Evolutionary conservation across 1,284 basidiomycete genomes (phyloP), one percentile per base, ranked within the genome.

Genomic region (Singerocomus inundabilis): DNA sequence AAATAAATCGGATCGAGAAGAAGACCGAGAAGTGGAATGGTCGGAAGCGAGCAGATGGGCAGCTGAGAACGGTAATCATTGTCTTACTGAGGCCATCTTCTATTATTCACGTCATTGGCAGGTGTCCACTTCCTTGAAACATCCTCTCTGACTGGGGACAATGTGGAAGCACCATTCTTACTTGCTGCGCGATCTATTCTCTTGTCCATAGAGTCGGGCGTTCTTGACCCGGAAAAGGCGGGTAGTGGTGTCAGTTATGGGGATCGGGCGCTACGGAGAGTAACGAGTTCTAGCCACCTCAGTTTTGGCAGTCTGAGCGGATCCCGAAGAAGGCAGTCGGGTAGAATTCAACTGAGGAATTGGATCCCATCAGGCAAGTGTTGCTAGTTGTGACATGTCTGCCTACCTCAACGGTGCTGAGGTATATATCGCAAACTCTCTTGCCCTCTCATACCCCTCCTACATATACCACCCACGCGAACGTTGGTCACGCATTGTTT

Each of bases 181-280:
- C 80, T 98, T 26, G 88, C 92, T 13, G 91, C 94, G 18, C 83
- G 93, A 34, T 87, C 91, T 1, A 94, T 99, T 57, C 76, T 99
- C 26, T 79, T 94, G n/a, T 84, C 91, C 5, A 95, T 99, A 63
- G 95, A 98, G 69, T 87, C 88, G 10, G 96, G 96, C 13, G 77
- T 79, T 15, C 77, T 98, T 35, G 93, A 98, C 69, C 96, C 96
- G 24, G 94, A 98, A 70, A 88, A 89, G 62, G 82, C 91, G 13
- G 94, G 93, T 0, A 93, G 91, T 49, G 96, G 96, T 31, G 93
- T 99, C 33, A 93, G 91, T 61, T 99, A 98, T 64, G 97, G 96
- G 11, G 96, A 98, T 69, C 81, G 96, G 48, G 89, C 92, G 12
- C 74, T 97, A 36, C 81, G 92, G 48, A 80, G 92, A 61, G 91